Base-by-base conservation (phyloP, 108 stramenopile genomes). In the Licmophora abbreviata region DNA sequence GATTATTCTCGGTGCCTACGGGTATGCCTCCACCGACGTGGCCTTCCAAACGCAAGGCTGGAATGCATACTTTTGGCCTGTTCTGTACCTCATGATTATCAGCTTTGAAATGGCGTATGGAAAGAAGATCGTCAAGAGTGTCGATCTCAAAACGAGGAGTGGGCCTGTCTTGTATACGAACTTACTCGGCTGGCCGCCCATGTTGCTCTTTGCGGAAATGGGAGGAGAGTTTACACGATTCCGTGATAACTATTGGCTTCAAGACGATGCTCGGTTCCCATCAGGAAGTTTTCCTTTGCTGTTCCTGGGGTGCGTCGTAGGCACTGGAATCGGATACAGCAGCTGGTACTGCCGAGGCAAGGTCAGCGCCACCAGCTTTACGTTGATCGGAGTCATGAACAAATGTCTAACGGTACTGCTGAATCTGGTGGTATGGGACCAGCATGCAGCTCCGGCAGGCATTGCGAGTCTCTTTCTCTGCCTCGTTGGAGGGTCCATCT, bases 161-260 rank as follows among this genome's bases (percentile, higher is more conserved):
- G 94, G 94, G 21, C 90, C 86, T 3, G 95, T 96, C 5, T 57
- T 87, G 43, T 93, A 93, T 70, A 91, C 88, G 27, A 96, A 96
- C 48, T 26, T 87, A 41, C 45, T 93, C n/a, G 79, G 83, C 2
- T 66, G 87, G 52, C 58, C 87, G 0, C 88, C 87, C 10, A 81
- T 96, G 83, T 34, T 88, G 23, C 29, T 76, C 9, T 78, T 93
- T 51, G 85, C 90, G 9, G 54, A 54, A 7, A 61, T 88, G 54
- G 77, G 74, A 27, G 63, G 58, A 28, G 85, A 85, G 54, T 90
- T 73, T 51, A 36, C 58, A 7, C 60, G 73, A 41, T 69, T 85
- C 17, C 56, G 55, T 32, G 57, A 61, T 24, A 57, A 63, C 48
- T 24, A 68, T 29, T 24, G 51, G 55, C 54, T 32, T 35, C 31